These are phyloP conservation scores for Sequoia sempervirens DNA, from an alignment of 75 land plant species.

Conservation along the genomic window DNA sequence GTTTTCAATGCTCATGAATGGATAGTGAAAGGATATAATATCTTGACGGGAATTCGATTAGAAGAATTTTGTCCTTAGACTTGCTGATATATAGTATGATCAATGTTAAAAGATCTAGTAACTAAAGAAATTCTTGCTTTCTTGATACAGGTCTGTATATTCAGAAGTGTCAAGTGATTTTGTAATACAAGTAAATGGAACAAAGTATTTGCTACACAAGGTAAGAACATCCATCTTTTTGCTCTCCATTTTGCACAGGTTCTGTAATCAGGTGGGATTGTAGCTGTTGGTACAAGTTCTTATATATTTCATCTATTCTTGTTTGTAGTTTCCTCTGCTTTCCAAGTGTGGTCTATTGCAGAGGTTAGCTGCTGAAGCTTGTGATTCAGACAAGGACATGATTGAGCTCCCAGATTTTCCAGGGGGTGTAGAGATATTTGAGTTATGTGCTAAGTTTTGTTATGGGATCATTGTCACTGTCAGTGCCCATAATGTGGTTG, in stretches of 20 bases:
- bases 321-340: constrained; percentile 66
- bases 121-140: neutral
- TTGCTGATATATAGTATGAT: neutral
- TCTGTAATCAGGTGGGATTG: neutral
- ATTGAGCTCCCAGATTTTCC: constrained; percentile 63
- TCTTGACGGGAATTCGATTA: neutral
- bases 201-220: constrained; percentile 74
- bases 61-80: neutral
- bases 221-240: constrained; percentile 24
- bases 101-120: neutral
- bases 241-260: neutral
- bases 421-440: constrained; percentile 74
- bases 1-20: neutral
- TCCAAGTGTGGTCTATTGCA: constrained; percentile 58
- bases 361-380: constrained; percentile 33
- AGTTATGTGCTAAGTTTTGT: constrained; percentile 83
- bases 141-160: constrained; percentile 48
- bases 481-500: constrained; percentile 68
- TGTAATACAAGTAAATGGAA: constrained; percentile 52
- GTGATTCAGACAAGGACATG: constrained; percentile 9
- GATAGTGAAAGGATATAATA: neutral
- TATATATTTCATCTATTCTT: neutral
- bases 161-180: constrained; percentile 77
- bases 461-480: constrained; percentile 80
- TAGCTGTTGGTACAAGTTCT: neutral